Evolutionary conservation across 192 early-diverging fungal genomes (phyloP).

Genomic region (Chytriomyces sp.): DNA sequence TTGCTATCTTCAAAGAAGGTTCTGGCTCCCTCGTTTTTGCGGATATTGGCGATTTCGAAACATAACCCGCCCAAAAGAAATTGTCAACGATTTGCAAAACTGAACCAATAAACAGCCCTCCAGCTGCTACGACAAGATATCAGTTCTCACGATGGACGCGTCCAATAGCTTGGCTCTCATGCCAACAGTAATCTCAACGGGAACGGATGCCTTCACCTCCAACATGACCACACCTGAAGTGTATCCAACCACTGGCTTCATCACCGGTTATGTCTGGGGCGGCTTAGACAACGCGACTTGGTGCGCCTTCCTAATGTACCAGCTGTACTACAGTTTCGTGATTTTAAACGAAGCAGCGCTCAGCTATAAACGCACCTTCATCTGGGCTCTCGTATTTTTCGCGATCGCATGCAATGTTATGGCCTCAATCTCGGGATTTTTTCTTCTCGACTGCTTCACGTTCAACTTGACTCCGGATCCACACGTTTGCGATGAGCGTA

Average conservation of each 20-base stretch:
- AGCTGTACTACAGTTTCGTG: background rate
- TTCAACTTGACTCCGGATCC: constrained; percentile 5
- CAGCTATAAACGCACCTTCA: background rate
- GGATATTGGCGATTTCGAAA: no score
- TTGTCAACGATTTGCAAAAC: no score
- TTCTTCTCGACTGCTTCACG: constrained; percentile 2
- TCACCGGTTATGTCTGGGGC: background rate
- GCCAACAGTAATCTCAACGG: background rate
- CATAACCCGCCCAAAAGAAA: no score
- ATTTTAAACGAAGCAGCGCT: background rate
- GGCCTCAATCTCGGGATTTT: background rate
- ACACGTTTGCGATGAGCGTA: background rate
- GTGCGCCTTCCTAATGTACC: background rate
- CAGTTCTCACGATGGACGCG: no score
- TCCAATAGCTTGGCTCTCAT: background rate
- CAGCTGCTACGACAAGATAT: no score
- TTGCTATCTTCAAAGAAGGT: no score
- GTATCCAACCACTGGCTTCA: background rate
- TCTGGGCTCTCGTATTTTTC: background rate
- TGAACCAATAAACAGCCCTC: no score
- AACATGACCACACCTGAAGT: background rate
- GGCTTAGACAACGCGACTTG: constrained; percentile 6
- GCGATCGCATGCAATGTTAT: background rate
- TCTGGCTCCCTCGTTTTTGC: no score
- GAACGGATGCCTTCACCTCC: background rate